Percentiles rank a stretch among this genome's conserved stretches.
These are phyloP conservation scores for Scenedesmus sp. DNA, from an alignment of 163 green algal species.

Conservation along the genomic window DNA sequence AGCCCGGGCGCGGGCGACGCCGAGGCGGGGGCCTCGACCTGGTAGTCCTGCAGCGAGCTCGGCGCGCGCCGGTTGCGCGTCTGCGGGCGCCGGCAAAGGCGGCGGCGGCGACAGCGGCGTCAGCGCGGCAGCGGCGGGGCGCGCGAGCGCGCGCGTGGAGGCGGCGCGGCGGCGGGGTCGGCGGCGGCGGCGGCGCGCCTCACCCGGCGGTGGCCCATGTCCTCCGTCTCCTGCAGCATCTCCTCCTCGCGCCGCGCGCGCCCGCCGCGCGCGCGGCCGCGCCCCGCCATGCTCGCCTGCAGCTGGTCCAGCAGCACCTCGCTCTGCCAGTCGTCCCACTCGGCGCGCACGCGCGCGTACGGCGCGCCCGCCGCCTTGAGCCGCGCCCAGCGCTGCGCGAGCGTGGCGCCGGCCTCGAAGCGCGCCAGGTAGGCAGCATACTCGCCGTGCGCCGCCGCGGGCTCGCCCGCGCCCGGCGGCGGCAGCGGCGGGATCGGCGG, in stretches of 20 bases:
- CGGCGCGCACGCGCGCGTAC: neutral
- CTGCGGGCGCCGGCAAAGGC: neutral
- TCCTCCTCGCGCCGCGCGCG: no score
- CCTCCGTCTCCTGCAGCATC: neutral
- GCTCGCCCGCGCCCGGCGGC: neutral
- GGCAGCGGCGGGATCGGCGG: neutral
- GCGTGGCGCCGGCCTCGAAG: conserved; percentile 3
- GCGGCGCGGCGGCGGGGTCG: no score
- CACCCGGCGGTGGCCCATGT: conserved; percentile 21
- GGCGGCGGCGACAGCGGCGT: neutral
- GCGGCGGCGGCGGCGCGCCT: neutral
- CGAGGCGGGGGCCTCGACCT: conserved; percentile 14
- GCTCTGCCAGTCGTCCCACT: conserved; percentile 43
- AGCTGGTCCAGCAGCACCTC: conserved; percentile 31
- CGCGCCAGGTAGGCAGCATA: conserved; percentile 31
- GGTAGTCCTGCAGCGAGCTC: conserved; percentile 27
- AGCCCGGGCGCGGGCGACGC: neutral
- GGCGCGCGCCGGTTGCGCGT: conserved; percentile 5
- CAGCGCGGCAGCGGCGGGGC: neutral
- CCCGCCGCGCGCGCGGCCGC: neutral
- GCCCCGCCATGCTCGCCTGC: neutral
- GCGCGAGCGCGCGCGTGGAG: no score
- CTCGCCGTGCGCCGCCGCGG: conserved; percentile 3
- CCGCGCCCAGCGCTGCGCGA: conserved; percentile 37
- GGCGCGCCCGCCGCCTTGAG: conserved; percentile 4